A percentile compares a stretch with the other conserved stretches of the same genome.
Evolutionary conservation across 495 filamentous ascomycete genomes (phyloP).

Genomic region (Niebla homalea): DNA sequence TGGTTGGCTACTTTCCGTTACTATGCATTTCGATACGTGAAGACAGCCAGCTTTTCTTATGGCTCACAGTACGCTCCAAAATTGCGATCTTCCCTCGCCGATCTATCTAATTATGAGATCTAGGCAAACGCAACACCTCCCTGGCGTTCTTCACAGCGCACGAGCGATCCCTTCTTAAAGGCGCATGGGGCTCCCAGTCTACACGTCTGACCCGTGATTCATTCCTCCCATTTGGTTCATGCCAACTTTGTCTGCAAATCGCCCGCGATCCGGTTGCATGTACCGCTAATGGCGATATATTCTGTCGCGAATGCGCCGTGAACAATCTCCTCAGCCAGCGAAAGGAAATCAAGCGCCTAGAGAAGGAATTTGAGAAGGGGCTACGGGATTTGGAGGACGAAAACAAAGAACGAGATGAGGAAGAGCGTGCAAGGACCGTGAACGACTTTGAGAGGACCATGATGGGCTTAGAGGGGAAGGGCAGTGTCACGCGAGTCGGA

Average conservation of each 20-base stretch:
- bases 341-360: slow-evolving; percentile 80
- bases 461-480: slow-evolving; percentile 14
- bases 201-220: slow-evolving; percentile 86
- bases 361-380: slow-evolving; percentile 49
- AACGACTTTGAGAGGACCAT: slow-evolving; percentile 45
- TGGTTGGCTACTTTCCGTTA: no score
- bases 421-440: slow-evolving; percentile 46
- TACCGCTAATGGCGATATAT: slow-evolving; percentile 72
- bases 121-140: slow-evolving; percentile 88
- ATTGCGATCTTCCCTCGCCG: background rate
- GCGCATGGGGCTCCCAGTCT: slow-evolving; percentile 65
- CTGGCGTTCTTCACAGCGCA: slow-evolving; percentile 91
- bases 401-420: slow-evolving; percentile 33
- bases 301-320: slow-evolving; percentile 90
- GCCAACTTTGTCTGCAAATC: slow-evolving; percentile 75
- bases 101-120: background rate
- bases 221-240: slow-evolving; percentile 85
- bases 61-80: slow-evolving; percentile 7
- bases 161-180: slow-evolving; percentile 68
- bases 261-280: slow-evolving; percentile 69
- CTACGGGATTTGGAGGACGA: slow-evolving; percentile 42
- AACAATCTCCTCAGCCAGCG: slow-evolving; percentile 80
- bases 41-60: background rate
- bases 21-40: background rate
- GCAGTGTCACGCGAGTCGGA: slow-evolving; percentile 43